Evolutionary conservation across 345 rosid species (phyloP), one percentile per base, ranked within the genome.

Genomic region (Cardamine occulta): DNA sequence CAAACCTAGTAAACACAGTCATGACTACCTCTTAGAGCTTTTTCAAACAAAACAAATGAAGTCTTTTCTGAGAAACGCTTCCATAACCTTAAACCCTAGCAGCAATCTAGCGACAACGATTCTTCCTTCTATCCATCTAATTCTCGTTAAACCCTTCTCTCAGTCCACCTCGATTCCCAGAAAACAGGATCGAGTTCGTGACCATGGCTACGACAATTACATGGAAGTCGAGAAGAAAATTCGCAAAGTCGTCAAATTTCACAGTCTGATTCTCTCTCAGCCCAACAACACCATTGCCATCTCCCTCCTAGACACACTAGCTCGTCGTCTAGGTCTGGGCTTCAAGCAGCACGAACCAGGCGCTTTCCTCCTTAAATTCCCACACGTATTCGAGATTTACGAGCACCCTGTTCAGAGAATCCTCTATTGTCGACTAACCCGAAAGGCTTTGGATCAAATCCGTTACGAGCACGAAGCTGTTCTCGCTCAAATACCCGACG

Each of bases 381-480:
- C 97, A 17, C 93, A 88, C 74, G 86, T 90, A 1, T 94, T 91
- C 70, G 91, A 89, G 44, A 78, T 94, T 5, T 94, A 86, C 58
- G 98, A 94, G 81, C 99, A 95, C 84, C 99, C 97, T 0, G 97
- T 92, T 63, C 97, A 89, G 42, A 75, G 97, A 26, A 82, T 90
- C 51, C 85, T 95, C 58, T 95, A 85, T 58, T 88, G 96, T 63
- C 84, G 97, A 9, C 74, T 90, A 53, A 85, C 93, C 47, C 85
- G 89, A 7, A 90, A 85, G 49, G 89, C 93, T 8, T 17, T 88
- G 51, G 74, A 68, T 65, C 97, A 95, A 66, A 92, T 92, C 56
- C 88, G 86, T 62, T 80, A 66, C 31, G 97, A 90, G 72, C 82
- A 86, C 53, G 82, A 85, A 52, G 96, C 90, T 13, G 66, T 92